Evolutionary conservation across 73 alveolate genomes (phyloP), one percentile per base, ranked within the genome.

Genomic region (Tetrahymena elliotti): DNA sequence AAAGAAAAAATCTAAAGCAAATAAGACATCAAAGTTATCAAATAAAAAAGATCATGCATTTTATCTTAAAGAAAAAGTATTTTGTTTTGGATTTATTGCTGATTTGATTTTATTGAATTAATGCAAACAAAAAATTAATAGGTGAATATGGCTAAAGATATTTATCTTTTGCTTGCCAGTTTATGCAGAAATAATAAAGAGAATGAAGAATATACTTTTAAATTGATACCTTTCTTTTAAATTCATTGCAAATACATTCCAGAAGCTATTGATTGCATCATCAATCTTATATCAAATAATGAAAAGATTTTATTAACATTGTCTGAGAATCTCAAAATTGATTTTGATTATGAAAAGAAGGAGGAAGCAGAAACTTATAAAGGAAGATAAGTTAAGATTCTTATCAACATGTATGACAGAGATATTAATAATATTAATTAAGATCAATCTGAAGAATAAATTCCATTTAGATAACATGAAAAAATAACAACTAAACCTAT

Each of bases 191-290:
- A 84, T 31, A 94, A 94, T 53, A 53, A 9, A 88, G 53, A 18
- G 68, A 94, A 94, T 94, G 96, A 94, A 88, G 84, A 39, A 35
- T 94, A 94, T 34, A 94, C 96, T 3, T 94, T 38, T 36, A 94
- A 94, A 47, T 53, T 94, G 20, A 88, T 94, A 35, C 93, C 93
- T 22, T 83, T 53, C 47, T 94, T 94, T 34, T 47, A 84, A 88
- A 94, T 53, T 33, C 95, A 94, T 92, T 94, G 96, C 33, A 40
- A 93, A 39, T 88, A 88, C 37, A 94, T 94, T 52, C 96, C 96
- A 33, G 95, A 94, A n/a, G 96, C 96, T 5, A 94, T 94, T 33
- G 83, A 84, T 84, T 94, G 96, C 38, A 35, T 94, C 36, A 94
- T 94, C 13, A 47, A 54, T 3, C 68, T 94, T n/a, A 88, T 88